phyloP scores from a whole-genome alignment of 768 basidiomycete genomes.

The Tricholoma flavovirens region DNA sequence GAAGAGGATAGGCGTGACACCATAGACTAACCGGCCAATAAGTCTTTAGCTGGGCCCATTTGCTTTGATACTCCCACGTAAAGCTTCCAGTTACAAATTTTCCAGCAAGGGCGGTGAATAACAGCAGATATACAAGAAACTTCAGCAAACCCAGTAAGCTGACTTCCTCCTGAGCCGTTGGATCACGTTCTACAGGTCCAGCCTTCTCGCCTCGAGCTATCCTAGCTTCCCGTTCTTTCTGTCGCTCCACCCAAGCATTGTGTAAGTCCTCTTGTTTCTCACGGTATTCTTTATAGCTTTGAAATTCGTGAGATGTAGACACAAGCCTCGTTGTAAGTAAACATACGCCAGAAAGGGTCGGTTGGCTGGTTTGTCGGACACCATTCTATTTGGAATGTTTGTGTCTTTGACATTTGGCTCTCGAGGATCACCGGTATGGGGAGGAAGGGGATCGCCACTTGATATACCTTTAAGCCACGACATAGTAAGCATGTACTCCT shows the following conservation, averaged over 20 bases:
- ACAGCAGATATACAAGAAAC: slow-evolving; percentile 51
- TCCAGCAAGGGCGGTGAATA: slow-evolving; percentile 57
- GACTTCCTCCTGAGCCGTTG: slow-evolving; percentile 63
- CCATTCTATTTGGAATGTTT: slow-evolving; percentile 50
- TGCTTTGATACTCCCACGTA: slow-evolving; percentile 74
- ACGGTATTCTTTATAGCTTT: slow-evolving; percentile 64
- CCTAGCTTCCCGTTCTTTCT: slow-evolving; percentile 66
- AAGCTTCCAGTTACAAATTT: slow-evolving; percentile 87
- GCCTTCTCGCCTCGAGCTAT: slow-evolving; percentile 69
- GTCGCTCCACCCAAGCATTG: slow-evolving; percentile 61
- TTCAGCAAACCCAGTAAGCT: slow-evolving; percentile 62
- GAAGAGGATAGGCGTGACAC: not conserved
- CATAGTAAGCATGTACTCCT: too few relatives aligned
- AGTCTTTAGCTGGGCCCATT: slow-evolving; percentile 54
- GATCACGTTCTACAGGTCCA: slow-evolving; percentile 68
- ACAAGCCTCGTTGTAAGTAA: slow-evolving; percentile 10
- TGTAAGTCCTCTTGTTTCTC: slow-evolving; percentile 55
- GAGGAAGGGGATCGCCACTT: slow-evolving; percentile 32
- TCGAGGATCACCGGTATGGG: slow-evolving; percentile 33
- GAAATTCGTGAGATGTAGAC: slow-evolving; percentile 10
- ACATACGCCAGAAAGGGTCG: slow-evolving; percentile 77
- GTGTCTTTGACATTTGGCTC: slow-evolving; percentile 59
- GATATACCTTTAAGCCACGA: slow-evolving; percentile 57
- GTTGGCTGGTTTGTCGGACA: slow-evolving; percentile 80
- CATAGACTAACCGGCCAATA: slow-evolving; percentile 52